Percentiles rank a stretch among this genome's conserved stretches.
phyloP scores from a whole-genome alignment of 306 rosid genomes.

The Oemleria cerasiformis region DNA sequence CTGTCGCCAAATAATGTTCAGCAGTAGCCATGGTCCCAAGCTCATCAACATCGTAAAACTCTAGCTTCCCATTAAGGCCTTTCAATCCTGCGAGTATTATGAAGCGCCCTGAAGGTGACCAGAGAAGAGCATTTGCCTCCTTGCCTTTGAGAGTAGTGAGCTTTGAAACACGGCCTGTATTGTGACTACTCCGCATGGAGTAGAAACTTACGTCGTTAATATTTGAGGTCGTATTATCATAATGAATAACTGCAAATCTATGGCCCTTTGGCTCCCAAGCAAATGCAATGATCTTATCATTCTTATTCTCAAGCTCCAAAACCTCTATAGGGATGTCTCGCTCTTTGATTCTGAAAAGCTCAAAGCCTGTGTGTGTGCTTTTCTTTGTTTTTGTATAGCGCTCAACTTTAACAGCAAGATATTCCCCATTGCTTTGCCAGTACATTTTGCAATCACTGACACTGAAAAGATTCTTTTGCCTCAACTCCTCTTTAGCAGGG shows the following conservation, averaged over 20 bases:
- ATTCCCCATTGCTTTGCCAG: slow-evolving; percentile 91
- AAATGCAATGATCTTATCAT: slow-evolving; percentile 83
- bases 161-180: slow-evolving; percentile 71
- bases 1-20: slow-evolving; percentile 80
- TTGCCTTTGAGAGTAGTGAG: slow-evolving; percentile 73
- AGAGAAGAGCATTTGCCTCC: slow-evolving; percentile 81
- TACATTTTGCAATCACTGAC: slow-evolving; percentile 91
- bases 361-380: slow-evolving; percentile 81
- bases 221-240: slow-evolving; percentile 27
- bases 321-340: slow-evolving; percentile 84
- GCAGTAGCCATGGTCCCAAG: slow-evolving; percentile 78
- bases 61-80: slow-evolving; percentile 67
- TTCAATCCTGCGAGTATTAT: slow-evolving; percentile 83
- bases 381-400: slow-evolving; percentile 72
- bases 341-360: slow-evolving; percentile 77
- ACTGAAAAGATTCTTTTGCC: slow-evolving; percentile 73
- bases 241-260: slow-evolving; percentile 76
- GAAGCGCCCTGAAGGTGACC: slow-evolving; percentile 79
- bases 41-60: slow-evolving; percentile 76
- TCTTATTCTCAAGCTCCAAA: slow-evolving; percentile 81
- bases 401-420: slow-evolving; percentile 81
- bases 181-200: slow-evolving; percentile 59
- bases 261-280: slow-evolving; percentile 98
- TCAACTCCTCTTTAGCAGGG: slow-evolving; percentile 80
- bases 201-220: slow-evolving; percentile 61